phyloP scores from a whole-genome alignment of 2,329 filamentous ascomycete genomes.

The Xylaria sp. region DNA sequence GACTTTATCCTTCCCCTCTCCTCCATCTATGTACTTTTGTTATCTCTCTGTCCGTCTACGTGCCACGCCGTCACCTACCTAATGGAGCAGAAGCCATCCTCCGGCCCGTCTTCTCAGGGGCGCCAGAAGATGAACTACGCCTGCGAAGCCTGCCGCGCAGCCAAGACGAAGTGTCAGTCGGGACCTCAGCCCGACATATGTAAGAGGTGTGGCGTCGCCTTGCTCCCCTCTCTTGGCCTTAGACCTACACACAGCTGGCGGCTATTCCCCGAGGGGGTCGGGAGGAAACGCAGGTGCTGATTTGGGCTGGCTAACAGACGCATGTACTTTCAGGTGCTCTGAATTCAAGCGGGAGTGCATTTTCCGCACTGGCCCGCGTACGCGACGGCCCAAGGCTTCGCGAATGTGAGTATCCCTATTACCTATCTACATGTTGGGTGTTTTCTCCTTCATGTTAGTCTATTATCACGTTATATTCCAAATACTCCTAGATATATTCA shows the following conservation, averaged over 20 bases:
- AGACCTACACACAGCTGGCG: background rate
- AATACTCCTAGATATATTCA: background rate
- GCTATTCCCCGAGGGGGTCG: background rate
- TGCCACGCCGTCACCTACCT: too few relatives aligned
- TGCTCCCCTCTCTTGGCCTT: background rate
- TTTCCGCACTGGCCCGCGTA: conserved; percentile 61
- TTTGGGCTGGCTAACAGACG: conserved; percentile 7
- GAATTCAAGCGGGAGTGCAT: conserved; percentile 65
- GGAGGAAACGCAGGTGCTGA: conserved; percentile 3
- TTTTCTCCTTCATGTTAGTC: background rate
- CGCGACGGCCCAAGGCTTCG: conserved; percentile 57
- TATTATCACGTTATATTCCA: background rate
- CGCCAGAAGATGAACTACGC: conserved; percentile 56
- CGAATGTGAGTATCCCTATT: conserved; percentile 51
- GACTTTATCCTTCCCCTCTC: background rate
- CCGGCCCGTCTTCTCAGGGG: conserved; percentile 16
- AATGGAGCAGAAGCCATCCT: conserved; percentile 31
- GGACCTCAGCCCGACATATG: conserved; percentile 61
- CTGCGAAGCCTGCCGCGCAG: conserved; percentile 64
- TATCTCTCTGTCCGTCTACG: background rate
- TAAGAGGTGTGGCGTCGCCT: conserved; percentile 55
- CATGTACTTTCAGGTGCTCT: conserved; percentile 55
- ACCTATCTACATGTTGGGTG: conserved; percentile 1
- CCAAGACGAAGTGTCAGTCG: conserved; percentile 64
- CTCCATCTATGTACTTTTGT: background rate